A percentile compares a stretch with the other conserved stretches of the same genome.
Conservation (phyloP, 495 filamentous ascomycete species). For the Penicillium arizonense region DNA sequence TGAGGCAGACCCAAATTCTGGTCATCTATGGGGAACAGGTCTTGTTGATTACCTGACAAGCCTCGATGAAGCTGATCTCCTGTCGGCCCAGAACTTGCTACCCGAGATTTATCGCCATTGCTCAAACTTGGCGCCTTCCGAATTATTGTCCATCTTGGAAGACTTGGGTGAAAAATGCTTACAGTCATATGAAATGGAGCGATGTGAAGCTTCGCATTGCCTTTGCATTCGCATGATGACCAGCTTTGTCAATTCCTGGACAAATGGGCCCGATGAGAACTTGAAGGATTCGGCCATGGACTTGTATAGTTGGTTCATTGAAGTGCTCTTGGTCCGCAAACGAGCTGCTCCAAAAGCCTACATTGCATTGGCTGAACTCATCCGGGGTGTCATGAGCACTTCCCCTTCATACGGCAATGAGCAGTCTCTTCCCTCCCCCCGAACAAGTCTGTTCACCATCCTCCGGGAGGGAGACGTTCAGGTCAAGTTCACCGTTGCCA, state of each 20-base stretch:
- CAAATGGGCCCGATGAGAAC: slow-evolving; percentile 46
- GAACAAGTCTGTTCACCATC: slow-evolving; percentile 72
- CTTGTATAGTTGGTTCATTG: slow-evolving; percentile 79
- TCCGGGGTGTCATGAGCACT: slow-evolving; percentile 64
- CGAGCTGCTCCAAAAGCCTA: slow-evolving; percentile 68
- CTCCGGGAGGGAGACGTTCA: slow-evolving; percentile 63
- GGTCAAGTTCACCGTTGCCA: slow-evolving; percentile 73
- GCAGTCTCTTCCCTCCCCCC: slow-evolving; percentile 59
- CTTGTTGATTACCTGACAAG: slow-evolving; percentile 58
- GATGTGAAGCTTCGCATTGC: slow-evolving; percentile 73
- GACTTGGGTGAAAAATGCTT: slow-evolving; percentile 61
- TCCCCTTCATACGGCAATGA: slow-evolving; percentile 60
- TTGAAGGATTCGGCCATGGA: slow-evolving; percentile 63
- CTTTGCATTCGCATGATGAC: slow-evolving; percentile 70
- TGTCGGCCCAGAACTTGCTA: slow-evolving; percentile 54
- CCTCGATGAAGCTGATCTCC: slow-evolving; percentile 57
- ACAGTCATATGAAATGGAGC: slow-evolving; percentile 59
- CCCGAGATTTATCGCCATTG: slow-evolving; percentile 39
- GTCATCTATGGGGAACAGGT: slow-evolving; percentile 14
- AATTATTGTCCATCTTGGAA: slow-evolving; percentile 46
- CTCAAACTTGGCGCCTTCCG: slow-evolving; percentile 28
- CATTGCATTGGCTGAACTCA: slow-evolving; percentile 60
- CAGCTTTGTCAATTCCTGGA: slow-evolving; percentile 65
- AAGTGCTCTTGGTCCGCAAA: slow-evolving; percentile 57
- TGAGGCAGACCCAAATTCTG: slow-evolving; percentile 36